These are phyloP conservation scores for Geosmithia flava DNA, from an alignment of 2,329 filamentous ascomycete species.

Conservation along the genomic window DNA sequence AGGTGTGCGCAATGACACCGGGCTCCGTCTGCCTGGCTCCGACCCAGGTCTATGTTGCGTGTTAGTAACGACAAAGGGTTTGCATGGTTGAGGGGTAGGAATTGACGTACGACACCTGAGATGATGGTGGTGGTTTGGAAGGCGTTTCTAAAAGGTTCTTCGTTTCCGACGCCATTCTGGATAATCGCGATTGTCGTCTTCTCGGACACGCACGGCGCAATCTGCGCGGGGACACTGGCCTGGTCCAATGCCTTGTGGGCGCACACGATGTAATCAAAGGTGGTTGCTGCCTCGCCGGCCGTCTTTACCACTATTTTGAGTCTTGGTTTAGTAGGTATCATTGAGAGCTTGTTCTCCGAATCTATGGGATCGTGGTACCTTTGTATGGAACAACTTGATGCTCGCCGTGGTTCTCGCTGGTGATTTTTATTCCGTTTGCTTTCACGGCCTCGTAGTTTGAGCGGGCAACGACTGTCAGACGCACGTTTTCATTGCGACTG, in stretches of 20 bases:
- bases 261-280: conserved; percentile 52
- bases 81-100: not conserved
- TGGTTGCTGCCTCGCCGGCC: conserved; percentile 24
- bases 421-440: conserved; percentile 46
- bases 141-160: conserved; percentile 48
- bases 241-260: conserved; percentile 61
- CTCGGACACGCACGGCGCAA: conserved; percentile 44
- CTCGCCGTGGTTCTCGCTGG: conserved; percentile 53
- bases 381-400: conserved; percentile 34
- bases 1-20: conserved; percentile 34
- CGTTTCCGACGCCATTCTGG: conserved; percentile 59
- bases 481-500: conserved; percentile 36
- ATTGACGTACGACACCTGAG: conserved; percentile 31
- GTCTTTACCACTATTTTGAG: conserved; percentile 26
- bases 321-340: not conserved
- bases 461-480: conserved; percentile 59
- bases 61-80: not conserved
- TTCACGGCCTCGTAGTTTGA: conserved; percentile 59
- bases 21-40: conserved; percentile 36
- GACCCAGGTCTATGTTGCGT: conserved; percentile 29
- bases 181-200: conserved; percentile 47
- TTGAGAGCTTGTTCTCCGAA: too few species aligned
- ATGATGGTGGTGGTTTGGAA: conserved; percentile 50
- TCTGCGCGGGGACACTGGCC: conserved; percentile 45
- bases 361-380: conserved; percentile 7